A percentile compares a stretch with the other conserved stretches of the same genome.
Conservation (phyloP, 1,284 basidiomycete species). For the Trametes versicolor region DNA sequence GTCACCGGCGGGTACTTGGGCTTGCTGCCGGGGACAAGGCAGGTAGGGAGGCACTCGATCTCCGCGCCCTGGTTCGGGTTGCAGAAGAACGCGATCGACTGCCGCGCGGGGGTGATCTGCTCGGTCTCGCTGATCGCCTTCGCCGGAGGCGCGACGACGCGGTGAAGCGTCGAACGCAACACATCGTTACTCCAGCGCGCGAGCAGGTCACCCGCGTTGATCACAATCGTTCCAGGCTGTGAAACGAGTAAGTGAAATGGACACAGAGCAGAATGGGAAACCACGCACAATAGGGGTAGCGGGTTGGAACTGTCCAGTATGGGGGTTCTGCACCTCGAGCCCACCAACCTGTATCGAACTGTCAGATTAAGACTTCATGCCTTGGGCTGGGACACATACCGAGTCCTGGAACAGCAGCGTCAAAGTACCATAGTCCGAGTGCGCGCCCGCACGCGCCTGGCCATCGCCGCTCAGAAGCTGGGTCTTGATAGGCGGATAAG, state of each 20-base stretch:
- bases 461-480: slow-evolving; percentile 68
- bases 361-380: neutral
- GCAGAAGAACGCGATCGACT: slow-evolving; percentile 90
- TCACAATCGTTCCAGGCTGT: slow-evolving; percentile 81
- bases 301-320: slow-evolving; percentile 74
- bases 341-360: slow-evolving; percentile 70
- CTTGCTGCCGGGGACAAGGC: slow-evolving; percentile 56
- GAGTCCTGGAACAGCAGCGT: slow-evolving; percentile 88
- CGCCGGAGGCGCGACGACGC: slow-evolving; percentile 78
- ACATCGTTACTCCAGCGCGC: slow-evolving; percentile 88
- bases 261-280: slow-evolving; percentile 2
- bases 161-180: slow-evolving; percentile 82
- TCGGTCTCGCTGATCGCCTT: slow-evolving; percentile 59
- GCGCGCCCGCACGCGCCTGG: slow-evolving; percentile 82
- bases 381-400: slow-evolving; percentile 47
- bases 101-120: slow-evolving; percentile 69
- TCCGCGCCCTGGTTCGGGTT: slow-evolving; percentile 80
- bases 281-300: slow-evolving; percentile 77
- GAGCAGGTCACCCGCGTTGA: slow-evolving; percentile 87
- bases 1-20: slow-evolving; percentile 74
- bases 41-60: slow-evolving; percentile 80
- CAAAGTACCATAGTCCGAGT: slow-evolving; percentile 88
- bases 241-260: slow-evolving; percentile 19
- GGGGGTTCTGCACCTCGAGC: slow-evolving; percentile 83
- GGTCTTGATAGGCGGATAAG: slow-evolving; percentile 77